Conservation (phyloP, 192 early-diverging fungal genomes). For the Entophlyctis luteolus region DNA sequence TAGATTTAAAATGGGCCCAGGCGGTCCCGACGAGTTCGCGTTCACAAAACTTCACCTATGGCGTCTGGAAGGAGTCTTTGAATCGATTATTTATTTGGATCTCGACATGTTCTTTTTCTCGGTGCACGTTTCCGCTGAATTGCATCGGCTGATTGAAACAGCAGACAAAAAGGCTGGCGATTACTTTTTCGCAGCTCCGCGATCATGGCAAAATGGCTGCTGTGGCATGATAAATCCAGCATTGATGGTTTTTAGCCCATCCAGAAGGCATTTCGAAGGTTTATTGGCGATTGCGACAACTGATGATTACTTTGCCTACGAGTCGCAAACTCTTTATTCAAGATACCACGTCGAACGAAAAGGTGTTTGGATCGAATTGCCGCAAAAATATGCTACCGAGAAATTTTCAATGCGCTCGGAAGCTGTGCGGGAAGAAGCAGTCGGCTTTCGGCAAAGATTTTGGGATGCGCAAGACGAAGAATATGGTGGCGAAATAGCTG, state of each 20-base stretch:
- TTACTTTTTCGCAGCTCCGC: background rate
- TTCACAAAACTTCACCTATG: conserved; percentile 2
- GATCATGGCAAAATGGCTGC: background rate
- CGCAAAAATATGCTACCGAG: too few species aligned
- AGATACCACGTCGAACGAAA: too few species aligned
- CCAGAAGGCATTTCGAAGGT: background rate
- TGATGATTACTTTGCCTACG: background rate
- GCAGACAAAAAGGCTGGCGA: background rate
- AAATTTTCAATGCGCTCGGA: too few species aligned
- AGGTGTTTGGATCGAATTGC: too few species aligned
- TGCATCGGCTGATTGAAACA: background rate
- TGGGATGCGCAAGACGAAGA: too few species aligned
- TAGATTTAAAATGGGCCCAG: too few species aligned
- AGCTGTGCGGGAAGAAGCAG: too few species aligned
- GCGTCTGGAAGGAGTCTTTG: background rate
- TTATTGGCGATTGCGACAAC: background rate
- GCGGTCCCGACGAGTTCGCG: background rate
- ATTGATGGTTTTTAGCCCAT: background rate
- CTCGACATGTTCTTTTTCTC: background rate
- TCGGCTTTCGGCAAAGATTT: too few species aligned
- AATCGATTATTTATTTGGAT: conserved; percentile 4
- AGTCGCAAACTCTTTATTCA: too few species aligned
- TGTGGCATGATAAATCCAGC: background rate
- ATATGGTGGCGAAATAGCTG: too few species aligned
- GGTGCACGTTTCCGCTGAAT: too few species aligned